Conservation (phyloP, 768 basidiomycete species). For the Omphalotus guepiniiformis region DNA sequence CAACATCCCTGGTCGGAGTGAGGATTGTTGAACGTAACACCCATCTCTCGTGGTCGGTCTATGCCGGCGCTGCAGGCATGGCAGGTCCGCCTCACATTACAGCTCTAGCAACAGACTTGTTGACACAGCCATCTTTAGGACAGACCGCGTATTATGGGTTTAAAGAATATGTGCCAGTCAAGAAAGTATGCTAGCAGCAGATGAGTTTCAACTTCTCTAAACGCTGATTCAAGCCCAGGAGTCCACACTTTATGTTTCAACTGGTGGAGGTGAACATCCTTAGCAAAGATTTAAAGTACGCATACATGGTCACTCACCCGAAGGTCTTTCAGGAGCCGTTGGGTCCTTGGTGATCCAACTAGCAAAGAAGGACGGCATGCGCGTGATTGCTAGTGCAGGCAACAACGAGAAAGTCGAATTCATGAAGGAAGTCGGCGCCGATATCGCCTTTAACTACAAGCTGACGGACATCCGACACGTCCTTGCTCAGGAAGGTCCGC, state of each 20-base stretch:
- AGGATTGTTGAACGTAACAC: neutral
- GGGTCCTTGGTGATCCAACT: conserved; percentile 16
- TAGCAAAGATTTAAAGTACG: neutral
- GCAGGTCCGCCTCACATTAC: neutral
- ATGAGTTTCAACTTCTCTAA: neutral
- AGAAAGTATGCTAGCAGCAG: neutral
- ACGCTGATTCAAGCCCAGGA: neutral
- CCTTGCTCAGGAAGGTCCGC: conserved; percentile 30
- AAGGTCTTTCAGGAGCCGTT: neutral
- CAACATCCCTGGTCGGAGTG: neutral
- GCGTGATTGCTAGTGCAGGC: conserved; percentile 39
- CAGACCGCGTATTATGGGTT: neutral
- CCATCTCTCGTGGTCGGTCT: neutral
- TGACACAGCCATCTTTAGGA: neutral
- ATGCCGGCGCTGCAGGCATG: neutral
- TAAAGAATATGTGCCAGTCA: neutral
- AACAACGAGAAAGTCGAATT: conserved; percentile 36
- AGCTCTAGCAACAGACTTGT: neutral
- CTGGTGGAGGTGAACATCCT: neutral
- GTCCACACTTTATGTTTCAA: conserved; percentile 1
- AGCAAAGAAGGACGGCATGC: conserved; percentile 35
- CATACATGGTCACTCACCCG: too few species aligned
- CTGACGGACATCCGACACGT: conserved; percentile 20
- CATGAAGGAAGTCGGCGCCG: conserved; percentile 28
- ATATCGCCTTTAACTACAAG: conserved; percentile 31